Evolutionary conservation across 2,329 filamentous ascomycete species (phyloP), one percentile per base, ranked within the genome.

Genomic region (Epicoccum sorghinum): DNA sequence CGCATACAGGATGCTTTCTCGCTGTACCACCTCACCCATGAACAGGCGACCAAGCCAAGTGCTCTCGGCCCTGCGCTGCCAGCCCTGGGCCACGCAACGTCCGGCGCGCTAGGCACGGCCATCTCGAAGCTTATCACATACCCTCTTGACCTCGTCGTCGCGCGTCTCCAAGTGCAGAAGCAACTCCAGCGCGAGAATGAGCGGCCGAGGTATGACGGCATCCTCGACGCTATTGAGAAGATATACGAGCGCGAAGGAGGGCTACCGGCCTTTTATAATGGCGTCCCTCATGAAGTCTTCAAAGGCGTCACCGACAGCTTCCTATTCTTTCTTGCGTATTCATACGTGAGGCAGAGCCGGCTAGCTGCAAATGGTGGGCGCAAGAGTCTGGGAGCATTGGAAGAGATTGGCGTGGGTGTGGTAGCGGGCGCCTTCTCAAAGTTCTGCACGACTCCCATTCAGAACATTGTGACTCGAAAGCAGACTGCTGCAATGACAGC

Each of bases 281-380:
- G 80, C 4, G 66, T 78, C 7, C 57, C 61, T 13, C 73, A 74
- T 7, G 79, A 81, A 62, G 75, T 78, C 1, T 61, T 72, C 24
- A 82, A 82, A 60, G 75, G 75, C 38, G 72, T 82, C 10, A 73
- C 85, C 27, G 91, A 95, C 77, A 90, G 88, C 52, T 93, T 95
- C 70, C 80, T 96, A 46, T 96, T 96, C 79, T 96, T 96, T 77
- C 82, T 93, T 14, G 88, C 90, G 54, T 96, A 96, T 76, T 89
- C 78, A 3, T 83, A 82, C 49, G 64, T 86, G 18, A 75, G 83
- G 37, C 77, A 84, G 52, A 71, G 68, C 33, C 65, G 77, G 48
- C 64, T 77, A 41, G 64, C 62, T 27, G 48, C 64, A 6, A 60
- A 66, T 27, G 65, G 59, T 0, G 47, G 57, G 18, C 56, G 64